Percentiles rank a stretch among this genome's conserved stretches.
These are phyloP conservation scores for Pestalotiopsis sp. DNA, from an alignment of 2,329 filamentous ascomycete genomes.

Conservation along the genomic window DNA sequence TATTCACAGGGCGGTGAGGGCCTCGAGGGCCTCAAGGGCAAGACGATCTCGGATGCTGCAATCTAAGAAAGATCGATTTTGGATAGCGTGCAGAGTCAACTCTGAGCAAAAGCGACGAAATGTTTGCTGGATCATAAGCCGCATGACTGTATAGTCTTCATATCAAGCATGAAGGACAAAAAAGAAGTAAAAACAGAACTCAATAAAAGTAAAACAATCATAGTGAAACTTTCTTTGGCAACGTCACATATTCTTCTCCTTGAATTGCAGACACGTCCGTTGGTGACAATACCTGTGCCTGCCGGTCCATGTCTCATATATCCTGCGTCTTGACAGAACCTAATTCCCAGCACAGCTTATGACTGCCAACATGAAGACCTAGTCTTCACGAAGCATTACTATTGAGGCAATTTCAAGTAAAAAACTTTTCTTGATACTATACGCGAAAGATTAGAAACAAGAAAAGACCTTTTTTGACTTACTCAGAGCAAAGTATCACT, in stretches of 20 bases:
- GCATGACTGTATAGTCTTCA: neutral
- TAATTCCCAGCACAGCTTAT: neutral
- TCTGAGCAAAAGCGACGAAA: neutral
- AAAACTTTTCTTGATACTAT: no score
- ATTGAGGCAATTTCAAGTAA: no score
- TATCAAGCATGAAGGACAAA: neutral
- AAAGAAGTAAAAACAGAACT: neutral
- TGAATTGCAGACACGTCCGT: no score
- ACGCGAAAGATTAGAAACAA: no score
- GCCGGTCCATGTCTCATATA: neutral
- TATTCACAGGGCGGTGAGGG: constrained; percentile 61
- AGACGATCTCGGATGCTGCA: constrained; percentile 29
- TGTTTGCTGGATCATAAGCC: neutral
- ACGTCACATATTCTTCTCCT: neutral
- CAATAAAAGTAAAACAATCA: neutral
- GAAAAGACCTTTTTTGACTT: neutral
- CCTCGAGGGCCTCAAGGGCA: constrained; percentile 57
- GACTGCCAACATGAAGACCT: neutral
- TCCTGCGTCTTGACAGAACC: neutral
- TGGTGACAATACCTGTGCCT: no score
- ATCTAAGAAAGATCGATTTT: constrained; percentile 20
- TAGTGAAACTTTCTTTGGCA: neutral
- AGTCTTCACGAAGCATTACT: neutral
- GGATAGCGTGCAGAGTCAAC: neutral
- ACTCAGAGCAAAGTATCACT: neutral